A percentile compares a stretch with the other conserved stretches of the same genome.
Conservation (phyloP, 2,329 filamentous ascomycete species). For the Hypoxylon sp. region DNA sequence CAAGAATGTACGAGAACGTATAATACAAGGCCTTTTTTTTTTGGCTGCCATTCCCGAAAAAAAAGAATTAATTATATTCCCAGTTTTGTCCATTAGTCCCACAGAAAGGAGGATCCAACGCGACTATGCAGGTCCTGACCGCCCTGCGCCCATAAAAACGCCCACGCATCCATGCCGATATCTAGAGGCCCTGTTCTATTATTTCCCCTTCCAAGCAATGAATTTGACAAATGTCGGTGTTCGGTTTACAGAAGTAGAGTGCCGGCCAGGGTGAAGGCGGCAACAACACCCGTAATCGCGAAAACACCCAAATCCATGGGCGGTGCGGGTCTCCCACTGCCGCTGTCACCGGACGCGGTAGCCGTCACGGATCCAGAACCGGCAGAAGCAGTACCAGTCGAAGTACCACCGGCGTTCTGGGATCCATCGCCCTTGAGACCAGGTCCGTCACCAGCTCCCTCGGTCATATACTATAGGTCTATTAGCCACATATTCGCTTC, state of each 20-base stretch:
- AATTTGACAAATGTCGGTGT: background rate
- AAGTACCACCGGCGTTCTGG: constrained; percentile 59
- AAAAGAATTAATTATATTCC: constrained; percentile 30
- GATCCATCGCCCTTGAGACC: constrained; percentile 63
- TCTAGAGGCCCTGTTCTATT: constrained; percentile 6
- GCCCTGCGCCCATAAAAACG: constrained; percentile 19
- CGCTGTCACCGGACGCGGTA: constrained; percentile 50
- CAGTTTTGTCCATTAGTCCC: background rate
- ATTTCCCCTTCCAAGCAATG: constrained; percentile 2
- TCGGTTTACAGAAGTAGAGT: constrained; percentile 51
- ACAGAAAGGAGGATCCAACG: constrained; percentile 14
- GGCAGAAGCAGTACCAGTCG: constrained; percentile 52
- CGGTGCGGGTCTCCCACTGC: constrained; percentile 44
- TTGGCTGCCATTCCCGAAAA: too few relatives aligned
- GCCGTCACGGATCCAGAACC: constrained; percentile 51
- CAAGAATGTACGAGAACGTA: too few relatives aligned
- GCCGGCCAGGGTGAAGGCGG: constrained; percentile 50
- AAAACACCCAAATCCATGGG: constrained; percentile 52
- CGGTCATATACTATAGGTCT: constrained; percentile 56
- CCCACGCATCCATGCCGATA: constrained; percentile 5
- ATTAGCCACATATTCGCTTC: constrained; percentile 16
- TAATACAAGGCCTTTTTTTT: too few relatives aligned
- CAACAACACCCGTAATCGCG: constrained; percentile 47
- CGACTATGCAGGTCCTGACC: constrained; percentile 10
- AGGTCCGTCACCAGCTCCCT: constrained; percentile 62